Evolutionary conservation across 2,329 filamentous ascomycete species (phyloP).

Genomic region (Phoma herbarum): DNA sequence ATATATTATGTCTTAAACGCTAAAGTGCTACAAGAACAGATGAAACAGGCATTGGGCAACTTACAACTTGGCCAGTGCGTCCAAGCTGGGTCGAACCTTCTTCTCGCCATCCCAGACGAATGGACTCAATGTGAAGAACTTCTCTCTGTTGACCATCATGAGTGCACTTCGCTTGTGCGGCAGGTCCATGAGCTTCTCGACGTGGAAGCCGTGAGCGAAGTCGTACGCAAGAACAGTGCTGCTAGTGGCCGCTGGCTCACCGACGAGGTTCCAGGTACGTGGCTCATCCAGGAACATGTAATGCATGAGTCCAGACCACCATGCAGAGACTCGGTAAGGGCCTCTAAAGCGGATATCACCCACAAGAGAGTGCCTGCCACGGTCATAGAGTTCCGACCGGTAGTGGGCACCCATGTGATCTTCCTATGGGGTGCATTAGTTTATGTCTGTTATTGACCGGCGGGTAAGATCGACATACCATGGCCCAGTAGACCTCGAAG

Average conservation of each 20-base stretch:
- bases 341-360: slow-evolving; percentile 65
- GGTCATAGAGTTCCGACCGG: slow-evolving; percentile 64
- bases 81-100: slow-evolving; percentile 46
- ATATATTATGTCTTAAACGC: slow-evolving; percentile 1
- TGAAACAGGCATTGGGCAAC: neutral
- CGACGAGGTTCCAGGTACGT: slow-evolving; percentile 64
- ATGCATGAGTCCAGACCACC: slow-evolving; percentile 67
- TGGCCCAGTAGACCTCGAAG: slow-evolving; percentile 83
- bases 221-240: slow-evolving; percentile 77
- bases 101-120: slow-evolving; percentile 54
- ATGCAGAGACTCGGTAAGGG: slow-evolving; percentile 64
- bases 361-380: slow-evolving; percentile 68
- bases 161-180: slow-evolving; percentile 76
- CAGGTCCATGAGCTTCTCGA: slow-evolving; percentile 76
- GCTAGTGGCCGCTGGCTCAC: slow-evolving; percentile 77
- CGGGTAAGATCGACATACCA: slow-evolving; percentile 54
- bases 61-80: slow-evolving; percentile 46
- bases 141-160: slow-evolving; percentile 69
- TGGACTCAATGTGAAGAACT: slow-evolving; percentile 74
- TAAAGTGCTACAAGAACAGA: slow-evolving; percentile 2
- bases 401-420: slow-evolving; percentile 69
- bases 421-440: slow-evolving; percentile 54
- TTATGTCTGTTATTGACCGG: slow-evolving; percentile 1
- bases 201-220: slow-evolving; percentile 74
- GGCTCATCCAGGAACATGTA: slow-evolving; percentile 68